Evolutionary conservation across 2,329 filamentous ascomycete genomes (phyloP).

Genomic region (Botrytis elliptica): DNA sequence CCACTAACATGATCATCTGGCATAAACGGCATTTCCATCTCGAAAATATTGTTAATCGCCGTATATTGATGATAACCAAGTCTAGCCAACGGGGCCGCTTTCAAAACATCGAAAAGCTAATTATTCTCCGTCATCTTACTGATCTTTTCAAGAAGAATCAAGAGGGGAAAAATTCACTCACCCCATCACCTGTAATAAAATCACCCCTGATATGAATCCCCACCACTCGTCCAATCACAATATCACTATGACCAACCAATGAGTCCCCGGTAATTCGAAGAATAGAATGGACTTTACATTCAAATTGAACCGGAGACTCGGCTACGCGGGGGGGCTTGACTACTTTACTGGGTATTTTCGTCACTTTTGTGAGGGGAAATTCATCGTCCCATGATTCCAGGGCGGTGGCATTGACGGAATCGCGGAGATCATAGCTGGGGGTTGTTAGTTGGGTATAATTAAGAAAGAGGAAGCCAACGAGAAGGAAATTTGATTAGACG

Average conservation of each 20-base stretch:
- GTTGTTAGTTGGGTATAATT: background rate
- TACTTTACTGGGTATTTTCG: slow-evolving; percentile 22
- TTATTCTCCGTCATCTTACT: background rate
- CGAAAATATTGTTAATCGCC: slow-evolving; percentile 24
- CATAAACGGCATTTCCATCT: slow-evolving; percentile 27
- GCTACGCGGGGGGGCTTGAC: slow-evolving; percentile 25
- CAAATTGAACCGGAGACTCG: slow-evolving; percentile 26
- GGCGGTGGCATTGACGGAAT: background rate
- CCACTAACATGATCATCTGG: slow-evolving; percentile 26
- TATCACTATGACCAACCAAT: slow-evolving; percentile 25
- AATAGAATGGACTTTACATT: slow-evolving; percentile 25
- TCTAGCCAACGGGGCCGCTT: slow-evolving; percentile 24
- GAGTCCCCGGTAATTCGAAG: slow-evolving; percentile 25
- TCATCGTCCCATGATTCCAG: slow-evolving; percentile 18
- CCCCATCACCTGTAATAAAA: slow-evolving; percentile 21
- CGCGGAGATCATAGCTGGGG: background rate
- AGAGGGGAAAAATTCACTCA: background rate
- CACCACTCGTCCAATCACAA: slow-evolving; percentile 27
- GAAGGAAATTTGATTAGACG: background rate
- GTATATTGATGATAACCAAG: slow-evolving; percentile 28
- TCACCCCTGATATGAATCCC: slow-evolving; percentile 27
- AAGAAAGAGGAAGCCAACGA: background rate
- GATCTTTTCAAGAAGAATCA: background rate
- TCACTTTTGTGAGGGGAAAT: slow-evolving; percentile 14
- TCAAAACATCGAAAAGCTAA: slow-evolving; percentile 26